Percentiles rank a stretch among this genome's conserved stretches.
Conservation (phyloP, 768 basidiomycete genomes). For the Melanogaster broomeanus region DNA sequence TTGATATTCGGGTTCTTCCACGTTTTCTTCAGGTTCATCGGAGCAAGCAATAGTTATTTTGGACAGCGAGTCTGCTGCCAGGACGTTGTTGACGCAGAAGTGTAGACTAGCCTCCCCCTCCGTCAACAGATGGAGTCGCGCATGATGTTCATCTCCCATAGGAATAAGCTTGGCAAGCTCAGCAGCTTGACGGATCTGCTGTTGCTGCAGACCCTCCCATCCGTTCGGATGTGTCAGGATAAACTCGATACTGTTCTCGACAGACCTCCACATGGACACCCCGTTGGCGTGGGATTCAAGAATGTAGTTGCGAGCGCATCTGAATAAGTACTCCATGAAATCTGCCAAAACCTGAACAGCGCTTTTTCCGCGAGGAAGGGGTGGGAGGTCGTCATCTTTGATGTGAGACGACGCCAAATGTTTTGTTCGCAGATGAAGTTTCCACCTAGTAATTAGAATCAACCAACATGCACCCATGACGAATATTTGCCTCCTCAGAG, state of each 20-base stretch:
- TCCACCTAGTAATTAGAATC: slow-evolving; percentile 25
- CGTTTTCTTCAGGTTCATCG: background rate
- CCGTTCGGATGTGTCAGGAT: slow-evolving; percentile 33
- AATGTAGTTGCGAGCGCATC: slow-evolving; percentile 23
- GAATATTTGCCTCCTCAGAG: too few species aligned
- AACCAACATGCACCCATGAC: background rate
- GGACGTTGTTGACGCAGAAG: slow-evolving; percentile 44
- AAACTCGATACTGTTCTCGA: slow-evolving; percentile 21
- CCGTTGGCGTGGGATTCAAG: slow-evolving; percentile 29
- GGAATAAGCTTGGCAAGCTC: slow-evolving; percentile 24
- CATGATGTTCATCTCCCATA: slow-evolving; percentile 3
- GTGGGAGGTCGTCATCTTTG: slow-evolving; percentile 17
- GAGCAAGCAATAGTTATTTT: background rate
- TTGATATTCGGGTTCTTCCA: slow-evolving; percentile 26
- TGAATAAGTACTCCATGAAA: slow-evolving; percentile 30
- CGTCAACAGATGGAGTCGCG: slow-evolving; percentile 25
- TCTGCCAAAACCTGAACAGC: slow-evolving; percentile 25
- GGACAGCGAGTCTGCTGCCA: slow-evolving; percentile 33
- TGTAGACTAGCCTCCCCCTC: slow-evolving; percentile 30
- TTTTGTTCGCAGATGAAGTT: slow-evolving; percentile 38
- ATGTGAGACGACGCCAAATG: slow-evolving; percentile 24
- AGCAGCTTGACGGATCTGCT: slow-evolving; percentile 28
- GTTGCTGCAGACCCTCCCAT: slow-evolving; percentile 33
- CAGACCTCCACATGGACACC: slow-evolving; percentile 20
- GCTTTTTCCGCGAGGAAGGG: slow-evolving; percentile 22